A percentile compares a stretch with the other conserved stretches of the same genome.
Evolutionary conservation across 306 rosid species (phyloP).

Genomic region (Ormosia emarginata): DNA sequence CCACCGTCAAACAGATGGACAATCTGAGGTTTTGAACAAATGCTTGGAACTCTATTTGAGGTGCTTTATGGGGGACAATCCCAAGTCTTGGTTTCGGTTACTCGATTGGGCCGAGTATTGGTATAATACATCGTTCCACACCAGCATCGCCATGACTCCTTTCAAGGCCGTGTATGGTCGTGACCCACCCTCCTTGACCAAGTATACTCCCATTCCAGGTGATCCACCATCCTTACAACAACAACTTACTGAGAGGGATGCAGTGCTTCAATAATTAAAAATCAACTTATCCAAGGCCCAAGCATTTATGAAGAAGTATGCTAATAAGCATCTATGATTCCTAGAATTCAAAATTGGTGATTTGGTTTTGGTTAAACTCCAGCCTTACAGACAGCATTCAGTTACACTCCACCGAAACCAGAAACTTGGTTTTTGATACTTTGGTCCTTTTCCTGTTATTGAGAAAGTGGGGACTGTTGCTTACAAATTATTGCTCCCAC

Average conservation of each 20-base stretch:
- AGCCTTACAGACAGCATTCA: not conserved
- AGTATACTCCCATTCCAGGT: too few species aligned
- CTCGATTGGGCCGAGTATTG: not conserved
- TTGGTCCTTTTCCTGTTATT: not conserved
- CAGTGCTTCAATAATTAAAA: too few species aligned
- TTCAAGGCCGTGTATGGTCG: not conserved
- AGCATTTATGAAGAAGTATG: not conserved
- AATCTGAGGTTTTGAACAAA: too few species aligned
- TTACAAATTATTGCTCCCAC: not conserved
- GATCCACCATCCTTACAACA: too few species aligned
- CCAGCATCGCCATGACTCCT: too few species aligned
- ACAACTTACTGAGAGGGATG: too few species aligned
- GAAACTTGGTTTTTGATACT: too few species aligned
- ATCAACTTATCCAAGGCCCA: not conserved
- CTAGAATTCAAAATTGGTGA: too few species aligned
- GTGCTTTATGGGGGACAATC: not conserved
- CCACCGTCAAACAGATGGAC: too few species aligned
- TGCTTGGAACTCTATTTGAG: not conserved
- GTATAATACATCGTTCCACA: too few species aligned
- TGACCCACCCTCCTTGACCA: not conserved
- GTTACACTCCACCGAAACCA: not conserved
- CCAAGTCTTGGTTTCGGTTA: not conserved
- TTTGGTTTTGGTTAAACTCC: not conserved
- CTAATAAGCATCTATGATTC: too few species aligned
- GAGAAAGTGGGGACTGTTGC: not conserved